A percentile compares a stretch with the other conserved stretches of the same genome.
These are phyloP conservation scores for Seminavis robusta DNA, from an alignment of 108 stramenopile species.

Conservation along the genomic window DNA sequence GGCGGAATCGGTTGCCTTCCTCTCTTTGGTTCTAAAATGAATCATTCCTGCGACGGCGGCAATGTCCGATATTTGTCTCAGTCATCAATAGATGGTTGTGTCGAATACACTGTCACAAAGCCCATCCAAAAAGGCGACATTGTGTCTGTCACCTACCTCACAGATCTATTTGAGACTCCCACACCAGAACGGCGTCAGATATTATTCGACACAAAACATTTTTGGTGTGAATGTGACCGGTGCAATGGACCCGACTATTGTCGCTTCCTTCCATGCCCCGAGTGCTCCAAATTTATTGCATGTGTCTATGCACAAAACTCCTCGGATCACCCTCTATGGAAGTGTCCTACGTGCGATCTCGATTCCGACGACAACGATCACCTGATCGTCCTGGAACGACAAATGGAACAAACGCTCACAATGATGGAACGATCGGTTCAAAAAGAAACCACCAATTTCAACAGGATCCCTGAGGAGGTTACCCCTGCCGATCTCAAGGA, in stretches of 20 bases:
- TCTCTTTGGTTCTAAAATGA: conserved; percentile 17
- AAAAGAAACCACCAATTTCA: background rate
- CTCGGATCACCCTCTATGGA: conserved; percentile 10
- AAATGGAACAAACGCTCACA: conserved; percentile 2
- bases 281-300: conserved; percentile 9
- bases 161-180: conserved; percentile 23
- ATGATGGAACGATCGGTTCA: conserved; percentile 4
- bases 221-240: conserved; percentile 14
- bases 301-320: conserved; percentile 3
- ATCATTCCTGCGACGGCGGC: conserved; percentile 20
- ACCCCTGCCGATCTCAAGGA: conserved; percentile 9
- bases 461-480: background rate
- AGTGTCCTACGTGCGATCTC: conserved; percentile 14
- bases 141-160: conserved; percentile 12
- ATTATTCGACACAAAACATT: conserved; percentile 14
- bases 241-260: conserved; percentile 21
- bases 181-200: conserved; percentile 16
- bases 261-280: conserved; percentile 18
- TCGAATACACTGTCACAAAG: conserved; percentile 14
- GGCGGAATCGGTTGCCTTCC: conserved; percentile 16
- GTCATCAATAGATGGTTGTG: conserved; percentile 5
- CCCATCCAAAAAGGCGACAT: conserved; percentile 12
- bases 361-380: conserved; percentile 3
- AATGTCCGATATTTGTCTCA: conserved; percentile 12
- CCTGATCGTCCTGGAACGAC: background rate